phyloP scores from a whole-genome alignment of 208 protist species.

The Vickermania ingenoplastis region DNA sequence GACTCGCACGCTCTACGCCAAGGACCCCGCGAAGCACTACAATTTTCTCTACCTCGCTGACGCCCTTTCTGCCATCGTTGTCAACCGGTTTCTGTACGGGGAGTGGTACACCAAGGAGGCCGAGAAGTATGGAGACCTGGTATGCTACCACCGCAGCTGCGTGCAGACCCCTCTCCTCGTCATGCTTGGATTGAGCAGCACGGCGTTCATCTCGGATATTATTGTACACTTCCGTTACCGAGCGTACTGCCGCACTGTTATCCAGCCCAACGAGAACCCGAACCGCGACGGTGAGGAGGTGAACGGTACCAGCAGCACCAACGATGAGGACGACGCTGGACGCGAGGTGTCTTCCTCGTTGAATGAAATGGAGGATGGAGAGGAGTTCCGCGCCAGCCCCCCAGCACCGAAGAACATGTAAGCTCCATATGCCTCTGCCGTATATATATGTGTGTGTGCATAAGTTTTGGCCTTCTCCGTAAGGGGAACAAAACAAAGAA shows the following conservation, averaged over 20 bases:
- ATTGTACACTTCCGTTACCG: conserved; percentile 51
- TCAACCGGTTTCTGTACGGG: conserved; percentile 71
- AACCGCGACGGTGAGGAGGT: too few relatives aligned
- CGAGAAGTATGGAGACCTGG: conserved; percentile 21
- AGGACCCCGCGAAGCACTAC: conserved; percentile 72
- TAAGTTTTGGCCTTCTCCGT: too few relatives aligned
- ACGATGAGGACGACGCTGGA: too few relatives aligned
- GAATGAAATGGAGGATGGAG: too few relatives aligned
- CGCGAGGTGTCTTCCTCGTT: too few relatives aligned
- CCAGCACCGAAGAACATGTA: too few relatives aligned
- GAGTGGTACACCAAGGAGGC: conserved; percentile 62
- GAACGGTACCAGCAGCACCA: too few relatives aligned
- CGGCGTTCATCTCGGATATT: conserved; percentile 27
- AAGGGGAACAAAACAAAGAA: too few relatives aligned
- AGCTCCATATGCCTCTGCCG: too few relatives aligned
- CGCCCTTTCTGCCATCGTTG: conserved; percentile 32
- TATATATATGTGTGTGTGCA: too few relatives aligned
- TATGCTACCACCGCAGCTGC: conserved; percentile 57
- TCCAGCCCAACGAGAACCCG: too few relatives aligned
- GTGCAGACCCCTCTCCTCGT: conserved; percentile 47
- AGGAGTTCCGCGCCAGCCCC: too few relatives aligned
- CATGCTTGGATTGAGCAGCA: conserved; percentile 26
- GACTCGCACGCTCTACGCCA: conserved; percentile 60
- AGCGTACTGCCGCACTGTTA: conserved; percentile 17
- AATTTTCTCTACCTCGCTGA: conserved; percentile 52